Evolutionary conservation across 768 basidiomycete genomes (phyloP), one percentile per base, ranked within the genome.

Genomic region (Trichaptum fuscoviolaceum): DNA sequence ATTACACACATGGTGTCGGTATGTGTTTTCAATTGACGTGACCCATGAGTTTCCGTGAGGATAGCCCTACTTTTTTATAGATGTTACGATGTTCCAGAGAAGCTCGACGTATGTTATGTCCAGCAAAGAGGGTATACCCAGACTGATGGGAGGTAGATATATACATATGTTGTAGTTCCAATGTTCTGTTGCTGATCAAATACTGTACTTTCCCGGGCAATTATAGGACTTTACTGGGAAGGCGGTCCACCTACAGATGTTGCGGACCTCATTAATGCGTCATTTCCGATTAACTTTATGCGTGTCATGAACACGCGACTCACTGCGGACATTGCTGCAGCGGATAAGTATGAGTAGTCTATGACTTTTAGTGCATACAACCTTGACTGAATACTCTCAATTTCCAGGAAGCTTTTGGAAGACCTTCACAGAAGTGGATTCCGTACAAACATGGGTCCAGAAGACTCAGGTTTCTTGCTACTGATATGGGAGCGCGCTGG

Each of bases 381-480:
- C 9, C 15, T 61, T 61, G 25, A 6, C 23, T 34, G 59, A 61
- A 25, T 61, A 17, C 10, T 18, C 30, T 24, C 23, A 24, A 25
- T 17, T 26, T 30, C n/a, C 59, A 85, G 83, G 67, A 79, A 81
- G 23, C 66, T 86, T 20, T 80, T 90, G 0, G 84, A 88, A 3
- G 87, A 81, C 7, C 78, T 92, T 18, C 75, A 80, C 42, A 79
- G 79, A 66, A 78, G 77, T 2, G 90, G 90, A 5, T 92, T 90
- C 78, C 82, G 80, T 66, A 70, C 79, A 15, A 84, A 81, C 59
- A 70, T 73, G 7, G 89, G 88, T 8, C 78, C 77, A 35, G 82
- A 85, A 7, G 83, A 78, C 23, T 77, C 82, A 0, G 89, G 89
- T 0, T 79, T 85, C 67, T 66, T 82, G 10, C 75, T 83, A 58